Conservation (phyloP, 2,329 filamentous ascomycete species). For the Chaetomium sp. region DNA sequence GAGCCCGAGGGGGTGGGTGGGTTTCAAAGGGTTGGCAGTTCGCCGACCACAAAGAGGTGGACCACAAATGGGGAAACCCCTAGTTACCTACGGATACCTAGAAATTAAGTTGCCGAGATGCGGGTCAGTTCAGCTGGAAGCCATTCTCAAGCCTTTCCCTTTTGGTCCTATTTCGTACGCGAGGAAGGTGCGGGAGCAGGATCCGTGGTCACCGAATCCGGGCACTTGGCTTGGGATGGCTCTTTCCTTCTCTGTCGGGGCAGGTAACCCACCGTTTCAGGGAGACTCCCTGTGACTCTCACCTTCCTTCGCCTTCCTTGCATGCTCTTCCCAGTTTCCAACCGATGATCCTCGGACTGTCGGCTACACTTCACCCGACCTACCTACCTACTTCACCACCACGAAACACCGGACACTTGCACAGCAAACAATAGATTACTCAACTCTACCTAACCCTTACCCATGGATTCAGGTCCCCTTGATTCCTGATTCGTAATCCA, state of each 20-base stretch:
- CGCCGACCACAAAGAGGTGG: conserved; percentile 16
- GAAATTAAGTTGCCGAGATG: neutral
- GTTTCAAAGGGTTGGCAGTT: neutral
- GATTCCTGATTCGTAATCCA: conserved; percentile 20
- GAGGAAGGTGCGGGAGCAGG: neutral
- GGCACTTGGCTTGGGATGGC: neutral
- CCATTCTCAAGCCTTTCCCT: neutral
- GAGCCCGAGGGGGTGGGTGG: conserved; percentile 8
- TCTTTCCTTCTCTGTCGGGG: neutral
- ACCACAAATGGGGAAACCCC: too few relatives aligned
- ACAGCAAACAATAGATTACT: neutral
- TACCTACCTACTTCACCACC: neutral
- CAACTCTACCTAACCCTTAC: conserved; percentile 10
- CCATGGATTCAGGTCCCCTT: conserved; percentile 16
- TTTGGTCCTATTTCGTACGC: neutral
- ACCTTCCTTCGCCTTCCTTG: neutral
- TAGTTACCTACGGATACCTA: too few relatives aligned
- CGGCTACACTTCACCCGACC: neutral
- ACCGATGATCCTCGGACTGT: neutral
- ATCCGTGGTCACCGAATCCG: neutral
- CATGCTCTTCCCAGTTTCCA: too few relatives aligned
- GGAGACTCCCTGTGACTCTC: neutral
- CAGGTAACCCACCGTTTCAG: neutral
- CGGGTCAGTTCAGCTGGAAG: neutral
- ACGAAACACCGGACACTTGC: neutral